phyloP scores from a whole-genome alignment of 208 protist species.

The Lotmaria passim region DNA sequence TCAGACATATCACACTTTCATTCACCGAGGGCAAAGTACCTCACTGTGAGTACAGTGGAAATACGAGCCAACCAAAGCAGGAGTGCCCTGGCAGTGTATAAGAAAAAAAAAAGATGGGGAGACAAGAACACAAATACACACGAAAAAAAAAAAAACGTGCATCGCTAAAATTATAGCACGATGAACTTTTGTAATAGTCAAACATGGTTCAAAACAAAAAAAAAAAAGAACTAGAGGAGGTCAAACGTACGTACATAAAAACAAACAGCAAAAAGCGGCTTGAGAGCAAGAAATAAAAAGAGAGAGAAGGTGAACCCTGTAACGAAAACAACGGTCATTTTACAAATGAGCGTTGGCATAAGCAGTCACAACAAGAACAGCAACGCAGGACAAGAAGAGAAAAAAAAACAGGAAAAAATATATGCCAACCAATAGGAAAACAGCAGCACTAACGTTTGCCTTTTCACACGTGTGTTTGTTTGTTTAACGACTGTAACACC shows the following conservation, averaged over 20 bases:
- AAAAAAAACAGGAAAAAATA: constrained; percentile 13
- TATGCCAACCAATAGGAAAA: constrained; percentile 21
- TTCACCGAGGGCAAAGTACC: too few relatives aligned
- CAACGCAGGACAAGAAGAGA: constrained; percentile 2
- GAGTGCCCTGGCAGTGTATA: too few relatives aligned
- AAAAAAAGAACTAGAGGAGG: not conserved
- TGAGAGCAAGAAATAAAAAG: not conserved
- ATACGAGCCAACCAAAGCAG: too few relatives aligned
- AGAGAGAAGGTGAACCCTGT: not conserved
- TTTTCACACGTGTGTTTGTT: too few relatives aligned
- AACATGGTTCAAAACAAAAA: not conserved
- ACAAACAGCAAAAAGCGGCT: not conserved
- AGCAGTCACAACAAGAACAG: not conserved
- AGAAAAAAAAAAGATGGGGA: too few relatives aligned
- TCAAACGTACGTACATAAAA: not conserved
- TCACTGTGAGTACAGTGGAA: too few relatives aligned
- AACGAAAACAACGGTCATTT: not conserved
- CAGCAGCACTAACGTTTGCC: too few relatives aligned
- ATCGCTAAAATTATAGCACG: too few relatives aligned
- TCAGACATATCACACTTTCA: too few relatives aligned
- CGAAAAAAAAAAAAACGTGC: too few relatives aligned
- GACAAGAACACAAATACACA: constrained; percentile 13
- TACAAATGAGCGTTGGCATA: not conserved
- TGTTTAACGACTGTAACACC: too few relatives aligned
- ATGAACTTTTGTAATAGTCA: too few relatives aligned